A percentile compares a stretch with the other conserved stretches of the same genome.
Conservation (phyloP, 2,329 filamentous ascomycete species). For the Aureobasidium sp. region DNA sequence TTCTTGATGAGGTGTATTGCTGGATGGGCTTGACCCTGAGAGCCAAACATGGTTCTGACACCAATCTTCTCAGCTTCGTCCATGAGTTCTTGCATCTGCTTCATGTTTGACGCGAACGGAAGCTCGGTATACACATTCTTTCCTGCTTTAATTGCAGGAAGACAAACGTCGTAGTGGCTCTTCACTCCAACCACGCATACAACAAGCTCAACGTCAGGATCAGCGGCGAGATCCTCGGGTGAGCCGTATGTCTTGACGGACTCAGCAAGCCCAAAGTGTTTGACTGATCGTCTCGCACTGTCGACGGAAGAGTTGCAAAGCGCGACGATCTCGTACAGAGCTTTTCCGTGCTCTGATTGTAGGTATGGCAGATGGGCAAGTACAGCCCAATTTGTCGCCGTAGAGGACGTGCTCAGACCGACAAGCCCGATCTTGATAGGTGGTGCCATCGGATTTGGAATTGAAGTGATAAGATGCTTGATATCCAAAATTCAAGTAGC, state of each 20-base stretch:
- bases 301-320: constrained; percentile 40
- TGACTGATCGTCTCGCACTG: constrained; percentile 34
- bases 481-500: too few relatives aligned
- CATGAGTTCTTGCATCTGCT: constrained; percentile 35
- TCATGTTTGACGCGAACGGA: constrained; percentile 35
- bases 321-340: constrained; percentile 39
- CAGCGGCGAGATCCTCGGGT: constrained; percentile 34
- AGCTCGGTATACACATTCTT: constrained; percentile 44
- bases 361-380: constrained; percentile 53
- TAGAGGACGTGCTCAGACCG: constrained; percentile 41
- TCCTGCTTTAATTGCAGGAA: constrained; percentile 35
- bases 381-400: constrained; percentile 42
- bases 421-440: constrained; percentile 48
- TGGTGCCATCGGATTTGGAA: constrained; percentile 18
- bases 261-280: constrained; percentile 28
- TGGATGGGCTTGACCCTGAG: constrained; percentile 38
- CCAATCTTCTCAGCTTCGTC: constrained; percentile 32
- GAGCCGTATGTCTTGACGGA: constrained; percentile 36
- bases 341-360: constrained; percentile 16
- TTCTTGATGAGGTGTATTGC: constrained; percentile 33
- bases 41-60: constrained; percentile 37
- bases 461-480: too few relatives aligned
- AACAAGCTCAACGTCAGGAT: constrained; percentile 40
- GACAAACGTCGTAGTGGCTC: constrained; percentile 33
- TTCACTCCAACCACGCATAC: constrained; percentile 37